Evolutionary conservation across 352 stramenopile genomes (phyloP).

Genomic region (Thraustotheca clavata): DNA sequence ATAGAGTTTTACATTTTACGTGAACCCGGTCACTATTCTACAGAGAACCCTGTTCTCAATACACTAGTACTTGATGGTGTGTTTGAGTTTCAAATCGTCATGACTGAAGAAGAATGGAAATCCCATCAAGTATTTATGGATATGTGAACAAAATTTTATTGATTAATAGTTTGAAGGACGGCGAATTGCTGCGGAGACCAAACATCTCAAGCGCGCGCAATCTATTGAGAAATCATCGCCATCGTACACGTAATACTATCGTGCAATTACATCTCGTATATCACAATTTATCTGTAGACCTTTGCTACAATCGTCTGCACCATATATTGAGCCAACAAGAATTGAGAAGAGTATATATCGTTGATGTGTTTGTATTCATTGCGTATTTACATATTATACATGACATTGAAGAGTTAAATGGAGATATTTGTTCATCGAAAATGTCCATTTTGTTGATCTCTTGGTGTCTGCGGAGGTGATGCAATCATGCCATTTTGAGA

Average conservation of each 20-base stretch:
- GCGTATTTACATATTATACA: background rate
- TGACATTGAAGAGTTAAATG: background rate
- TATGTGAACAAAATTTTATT: background rate
- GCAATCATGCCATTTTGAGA: too few relatives aligned
- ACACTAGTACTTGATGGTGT: conserved; percentile 12
- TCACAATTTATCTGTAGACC: background rate
- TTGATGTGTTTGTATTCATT: background rate
- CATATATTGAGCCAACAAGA: conserved; percentile 14
- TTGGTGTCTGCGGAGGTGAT: too few relatives aligned
- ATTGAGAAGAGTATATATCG: conserved; percentile 19
- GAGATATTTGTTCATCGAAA: too few relatives aligned
- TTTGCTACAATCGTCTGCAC: conserved; percentile 6
- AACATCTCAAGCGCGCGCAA: conserved; percentile 13
- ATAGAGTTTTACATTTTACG: conserved; percentile 19
- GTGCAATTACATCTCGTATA: background rate
- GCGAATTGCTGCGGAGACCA: conserved; percentile 6
- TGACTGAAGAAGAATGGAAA: conserved; percentile 16
- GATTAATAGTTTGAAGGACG: conserved; percentile 4
- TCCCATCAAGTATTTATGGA: background rate
- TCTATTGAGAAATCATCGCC: conserved; percentile 9
- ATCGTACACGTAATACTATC: background rate
- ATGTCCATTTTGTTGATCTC: too few relatives aligned
- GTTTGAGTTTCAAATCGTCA: conserved; percentile 23
- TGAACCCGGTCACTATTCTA: conserved; percentile 17
- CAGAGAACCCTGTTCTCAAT: conserved; percentile 13